Base-by-base conservation (phyloP, 2,329 filamentous ascomycete genomes). In the Nothophoma quercina region DNA sequence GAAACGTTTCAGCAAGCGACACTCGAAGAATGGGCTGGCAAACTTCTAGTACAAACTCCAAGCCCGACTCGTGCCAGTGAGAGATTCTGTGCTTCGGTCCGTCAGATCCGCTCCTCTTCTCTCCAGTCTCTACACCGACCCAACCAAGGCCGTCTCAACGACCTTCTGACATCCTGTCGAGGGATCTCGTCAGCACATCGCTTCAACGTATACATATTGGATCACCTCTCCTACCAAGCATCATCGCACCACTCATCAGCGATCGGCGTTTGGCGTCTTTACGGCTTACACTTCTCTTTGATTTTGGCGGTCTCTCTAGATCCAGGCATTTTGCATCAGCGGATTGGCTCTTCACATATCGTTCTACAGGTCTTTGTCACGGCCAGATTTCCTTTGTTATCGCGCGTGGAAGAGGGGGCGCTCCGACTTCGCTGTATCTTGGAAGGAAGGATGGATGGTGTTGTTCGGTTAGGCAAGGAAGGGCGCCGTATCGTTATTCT, bases 21-120 rank as follows among this genome's bases (percentile, higher is more conserved):
- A 96, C 76, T 96, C 90, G 13, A 96, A 96, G 77, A 96, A 91
- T 73, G 93, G 93, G n/a, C 83, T 96, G 40, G 91, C 91, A 22
- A 89, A 93, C 40, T 96, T 97, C 71, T 96, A 74, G 75, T 51
- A 42, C 53, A 42, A 16, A 41, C 28, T 32, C 12, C 39, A 16
- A 13, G 19, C 43, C 26, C 39, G 13, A 18, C 16, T 21, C 21
- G 7, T 19, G 19, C 28, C 25, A 23, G 47, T 34, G 19, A 15
- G 8, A 10, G 35, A 25, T 15, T 15, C 38, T 28, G 2, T 28
- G 4, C 6, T 41, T 13, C 9, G 13, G 34, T n/a, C 26, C 38
- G 9, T 28, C 34, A 19, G 22, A 23, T 18, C 6, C 18, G 33
- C 8, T 16, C 15, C 22, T 35, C n/a, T n/a, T n/a, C n/a, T n/a